A percentile compares a stretch with the other conserved stretches of the same genome.
Conservation (phyloP, 78 protist species). For the Pigoraptor vietnamica region DNA sequence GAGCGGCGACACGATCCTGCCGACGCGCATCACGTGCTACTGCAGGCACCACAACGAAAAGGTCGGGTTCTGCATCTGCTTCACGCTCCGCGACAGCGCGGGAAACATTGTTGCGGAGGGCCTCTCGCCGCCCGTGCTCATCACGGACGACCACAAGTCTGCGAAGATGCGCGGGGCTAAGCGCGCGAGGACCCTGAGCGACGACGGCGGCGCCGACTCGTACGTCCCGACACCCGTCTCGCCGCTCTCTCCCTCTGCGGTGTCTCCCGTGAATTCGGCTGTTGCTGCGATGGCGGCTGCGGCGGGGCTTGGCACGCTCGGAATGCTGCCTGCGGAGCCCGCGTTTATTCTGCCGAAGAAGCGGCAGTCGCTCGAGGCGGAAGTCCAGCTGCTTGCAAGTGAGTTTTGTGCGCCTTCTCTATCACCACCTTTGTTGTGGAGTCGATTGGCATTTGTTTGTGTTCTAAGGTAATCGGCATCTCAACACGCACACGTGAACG, state of each 20-base stretch:
- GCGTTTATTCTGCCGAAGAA: background rate
- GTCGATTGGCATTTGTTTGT: no score
- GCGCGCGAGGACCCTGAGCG: background rate
- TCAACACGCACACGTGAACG: no score
- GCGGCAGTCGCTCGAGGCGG: background rate
- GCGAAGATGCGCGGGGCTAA: background rate
- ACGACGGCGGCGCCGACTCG: background rate
- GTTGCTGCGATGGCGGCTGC: background rate
- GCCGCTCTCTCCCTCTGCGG: background rate
- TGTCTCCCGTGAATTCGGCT: background rate
- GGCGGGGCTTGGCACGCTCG: background rate
- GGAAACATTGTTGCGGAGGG: background rate
- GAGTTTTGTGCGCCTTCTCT: background rate
- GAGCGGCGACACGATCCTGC: constrained; percentile 8
- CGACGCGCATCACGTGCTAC: constrained; percentile 27
- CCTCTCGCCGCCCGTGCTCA: background rate
- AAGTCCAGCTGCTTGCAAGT: background rate
- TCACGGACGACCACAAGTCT: constrained; percentile 33
- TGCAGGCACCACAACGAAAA: constrained; percentile 13
- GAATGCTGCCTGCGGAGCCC: background rate
- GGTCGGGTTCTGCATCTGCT: background rate
- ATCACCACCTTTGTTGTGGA: background rate
- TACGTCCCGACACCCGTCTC: background rate
- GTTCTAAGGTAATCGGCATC: no score
- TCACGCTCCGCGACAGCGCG: background rate